A percentile compares a stretch with the other conserved stretches of the same genome.
Evolutionary conservation across 2,329 filamentous ascomycete genomes (phyloP).

Genomic region (Phyllosticta ampelicida): DNA sequence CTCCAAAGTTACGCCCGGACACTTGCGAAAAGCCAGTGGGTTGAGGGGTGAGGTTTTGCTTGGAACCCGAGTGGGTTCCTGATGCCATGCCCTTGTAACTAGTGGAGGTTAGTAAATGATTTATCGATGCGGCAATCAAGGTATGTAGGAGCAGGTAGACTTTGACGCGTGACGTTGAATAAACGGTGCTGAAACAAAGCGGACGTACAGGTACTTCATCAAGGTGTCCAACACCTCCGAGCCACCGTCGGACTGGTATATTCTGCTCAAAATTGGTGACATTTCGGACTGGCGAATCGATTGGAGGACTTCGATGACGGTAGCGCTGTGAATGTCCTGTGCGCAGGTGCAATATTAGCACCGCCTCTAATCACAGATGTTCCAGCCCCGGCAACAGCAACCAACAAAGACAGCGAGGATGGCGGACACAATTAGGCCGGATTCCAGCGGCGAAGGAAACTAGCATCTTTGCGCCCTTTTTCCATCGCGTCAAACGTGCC

Average conservation of each 20-base stretch:
- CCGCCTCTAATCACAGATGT: neutral
- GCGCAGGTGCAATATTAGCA: neutral
- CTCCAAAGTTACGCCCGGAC: constrained; percentile 42
- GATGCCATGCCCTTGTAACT: constrained; percentile 84
- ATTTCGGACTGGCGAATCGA: constrained; percentile 95
- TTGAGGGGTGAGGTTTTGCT: constrained; percentile 52
- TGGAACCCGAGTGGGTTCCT: constrained; percentile 17
- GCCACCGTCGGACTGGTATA: constrained; percentile 69
- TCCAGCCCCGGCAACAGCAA: neutral
- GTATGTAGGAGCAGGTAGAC: constrained; percentile 6
- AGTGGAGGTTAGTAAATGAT: constrained; percentile 1
- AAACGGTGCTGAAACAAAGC: constrained; percentile 8
- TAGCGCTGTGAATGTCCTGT: constrained; percentile 76
- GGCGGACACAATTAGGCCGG: neutral
- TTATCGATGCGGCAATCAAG: constrained; percentile 8
- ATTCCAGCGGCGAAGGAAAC: neutral
- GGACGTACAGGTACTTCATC: constrained; percentile 89
- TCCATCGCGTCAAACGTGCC: neutral
- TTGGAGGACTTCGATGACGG: constrained; percentile 85
- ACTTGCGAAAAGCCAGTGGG: constrained; percentile 84
- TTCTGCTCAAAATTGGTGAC: constrained; percentile 72
- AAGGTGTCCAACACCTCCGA: constrained; percentile 80
- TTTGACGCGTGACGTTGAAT: neutral
- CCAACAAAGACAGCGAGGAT: neutral
- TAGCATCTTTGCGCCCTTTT: neutral